These are phyloP conservation scores for Arabis hirsuta DNA, from an alignment of 345 rosid genomes.

Conservation along the genomic window DNA sequence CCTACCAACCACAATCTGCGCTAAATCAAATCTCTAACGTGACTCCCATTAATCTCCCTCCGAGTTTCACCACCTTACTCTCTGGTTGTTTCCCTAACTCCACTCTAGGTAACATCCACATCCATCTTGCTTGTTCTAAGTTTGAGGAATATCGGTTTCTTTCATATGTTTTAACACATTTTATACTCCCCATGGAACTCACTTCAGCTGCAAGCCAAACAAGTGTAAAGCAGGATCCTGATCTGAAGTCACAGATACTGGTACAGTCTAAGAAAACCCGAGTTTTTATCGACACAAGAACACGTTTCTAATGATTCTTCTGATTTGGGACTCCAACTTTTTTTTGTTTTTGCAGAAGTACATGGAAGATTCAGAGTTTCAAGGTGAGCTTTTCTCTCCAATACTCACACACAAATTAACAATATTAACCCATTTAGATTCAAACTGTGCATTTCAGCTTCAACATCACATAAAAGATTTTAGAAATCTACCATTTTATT, in stretches of 20 bases:
- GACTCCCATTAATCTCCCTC: conserved; percentile 56
- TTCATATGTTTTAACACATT: conserved; percentile 31
- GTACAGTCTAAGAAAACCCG: conserved; percentile 45
- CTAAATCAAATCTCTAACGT: conserved; percentile 38
- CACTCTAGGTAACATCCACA: conserved; percentile 52
- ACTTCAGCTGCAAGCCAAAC: conserved; percentile 48
- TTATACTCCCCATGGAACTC: conserved; percentile 22
- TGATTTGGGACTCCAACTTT: conserved; percentile 20
- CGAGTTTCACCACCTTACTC: conserved; percentile 79
- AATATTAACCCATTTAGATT: conserved; percentile 14
- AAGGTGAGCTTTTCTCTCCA: conserved; percentile 55
- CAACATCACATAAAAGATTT: conserved; percentile 1
- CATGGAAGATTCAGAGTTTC: conserved; percentile 87
- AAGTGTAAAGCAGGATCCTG: conserved; percentile 45
- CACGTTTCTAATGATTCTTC: conserved; percentile 26
- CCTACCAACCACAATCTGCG: conserved; percentile 37
- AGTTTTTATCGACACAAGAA: conserved; percentile 9
- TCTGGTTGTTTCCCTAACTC: conserved; percentile 56
- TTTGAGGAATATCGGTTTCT: conserved; percentile 17
- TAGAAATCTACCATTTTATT: not conserved
- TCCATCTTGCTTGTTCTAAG: conserved; percentile 24
- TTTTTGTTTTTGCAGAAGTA: conserved; percentile 59
- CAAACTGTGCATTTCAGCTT: conserved; percentile 13
- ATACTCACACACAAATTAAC: not conserved
- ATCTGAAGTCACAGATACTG: conserved; percentile 75